Evolutionary conservation across 2,329 filamentous ascomycete genomes (phyloP).

Genomic region (Pseudomassariella vexata): DNA sequence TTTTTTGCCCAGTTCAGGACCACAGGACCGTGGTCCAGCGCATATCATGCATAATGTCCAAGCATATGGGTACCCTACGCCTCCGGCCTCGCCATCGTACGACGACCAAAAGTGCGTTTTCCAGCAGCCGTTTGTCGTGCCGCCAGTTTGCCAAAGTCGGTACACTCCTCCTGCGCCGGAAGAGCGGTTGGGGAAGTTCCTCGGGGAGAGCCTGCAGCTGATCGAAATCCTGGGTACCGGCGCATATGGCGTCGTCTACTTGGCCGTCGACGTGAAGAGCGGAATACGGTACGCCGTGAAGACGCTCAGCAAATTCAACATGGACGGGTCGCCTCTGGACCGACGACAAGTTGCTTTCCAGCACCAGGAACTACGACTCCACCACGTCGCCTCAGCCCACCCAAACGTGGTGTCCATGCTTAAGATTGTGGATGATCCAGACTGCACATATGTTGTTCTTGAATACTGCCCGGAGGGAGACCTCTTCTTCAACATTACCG

Average conservation of each 20-base stretch:
- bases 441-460: constrained; percentile 93
- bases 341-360: constrained; percentile 84
- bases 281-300: constrained; percentile 89
- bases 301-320: constrained; percentile 86
- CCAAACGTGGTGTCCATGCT: constrained; percentile 89
- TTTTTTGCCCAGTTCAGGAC: constrained; percentile 13
- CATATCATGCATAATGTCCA: constrained; percentile 56
- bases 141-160: constrained; percentile 34
- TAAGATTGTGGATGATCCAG: constrained; percentile 84
- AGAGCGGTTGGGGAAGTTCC: constrained; percentile 76
- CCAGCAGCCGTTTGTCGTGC: constrained; percentile 29
- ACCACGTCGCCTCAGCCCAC: constrained; percentile 83
- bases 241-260: constrained; percentile 95
- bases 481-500: constrained; percentile 95
- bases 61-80: constrained; percentile 51
- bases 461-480: constrained; percentile 98
- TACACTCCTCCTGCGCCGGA: constrained; percentile 63
- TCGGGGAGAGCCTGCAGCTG: constrained; percentile 78
- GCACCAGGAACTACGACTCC: constrained; percentile 84
- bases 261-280: constrained; percentile 76
- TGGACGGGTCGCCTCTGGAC: constrained; percentile 66
- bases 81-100: constrained; percentile 51
- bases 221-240: constrained; percentile 84
- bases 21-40: constrained; percentile 20
- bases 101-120: constrained; percentile 41